A percentile compares a stretch with the other conserved stretches of the same genome.
These are phyloP conservation scores for Metarhizium brunneum DNA, from an alignment of 2,329 filamentous ascomycete species.

Conservation along the genomic window DNA sequence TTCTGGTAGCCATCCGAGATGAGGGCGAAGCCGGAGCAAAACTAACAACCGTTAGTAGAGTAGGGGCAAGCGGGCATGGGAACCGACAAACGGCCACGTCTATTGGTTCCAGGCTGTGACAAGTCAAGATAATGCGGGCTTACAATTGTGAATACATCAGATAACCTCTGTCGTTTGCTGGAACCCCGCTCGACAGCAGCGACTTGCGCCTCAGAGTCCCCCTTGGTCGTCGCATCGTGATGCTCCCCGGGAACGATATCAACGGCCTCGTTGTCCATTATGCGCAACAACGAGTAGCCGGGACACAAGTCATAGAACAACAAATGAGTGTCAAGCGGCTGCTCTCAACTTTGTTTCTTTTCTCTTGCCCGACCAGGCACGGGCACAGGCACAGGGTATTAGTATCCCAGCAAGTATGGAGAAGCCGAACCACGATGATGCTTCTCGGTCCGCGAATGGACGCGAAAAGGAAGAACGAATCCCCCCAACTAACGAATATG, in stretches of 20 bases:
- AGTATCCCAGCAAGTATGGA: no score
- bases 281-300: not conserved
- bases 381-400: no score
- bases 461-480: no score
- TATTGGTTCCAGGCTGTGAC: not conserved
- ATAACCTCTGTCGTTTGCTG: constrained; percentile 12
- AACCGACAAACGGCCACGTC: no score
- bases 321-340: not conserved
- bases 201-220: not conserved
- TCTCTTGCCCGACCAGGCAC: no score
- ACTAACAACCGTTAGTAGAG: constrained; percentile 3
- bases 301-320: no score
- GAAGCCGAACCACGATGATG: no score
- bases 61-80: no score
- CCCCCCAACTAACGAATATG: no score
- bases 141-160: constrained; percentile 19
- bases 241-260: not conserved
- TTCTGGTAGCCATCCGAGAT: constrained; percentile 28
- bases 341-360: no score
- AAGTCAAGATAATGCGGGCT: not conserved
- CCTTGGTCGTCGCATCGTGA: not conserved
- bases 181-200: not conserved
- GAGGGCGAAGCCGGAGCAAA: constrained; percentile 23
- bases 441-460: no score
- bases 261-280: not conserved